Conservation (phyloP, 306 rosid species). For the Hippophae gyantsensis region DNA sequence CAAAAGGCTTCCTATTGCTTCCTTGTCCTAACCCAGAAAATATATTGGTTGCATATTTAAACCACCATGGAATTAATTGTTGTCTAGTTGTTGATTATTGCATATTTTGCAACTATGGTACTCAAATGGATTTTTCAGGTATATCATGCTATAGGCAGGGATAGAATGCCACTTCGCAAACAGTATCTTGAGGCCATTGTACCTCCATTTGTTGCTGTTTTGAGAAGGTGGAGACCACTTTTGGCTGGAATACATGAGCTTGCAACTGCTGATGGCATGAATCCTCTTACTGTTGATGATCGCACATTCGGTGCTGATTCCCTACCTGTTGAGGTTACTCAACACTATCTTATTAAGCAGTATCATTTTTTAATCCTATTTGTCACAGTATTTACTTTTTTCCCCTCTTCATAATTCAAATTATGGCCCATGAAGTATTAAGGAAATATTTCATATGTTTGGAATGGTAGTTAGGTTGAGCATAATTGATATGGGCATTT, state of each 20-base stretch:
- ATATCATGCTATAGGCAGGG: slow-evolving; percentile 75
- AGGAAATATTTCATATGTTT: no score
- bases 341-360: not conserved
- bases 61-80: not conserved
- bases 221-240: slow-evolving; percentile 94
- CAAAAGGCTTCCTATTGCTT: slow-evolving; percentile 7
- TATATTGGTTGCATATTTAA: not conserved
- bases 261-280: slow-evolving; percentile 75
- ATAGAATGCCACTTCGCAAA: slow-evolving; percentile 73
- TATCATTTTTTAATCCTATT: not conserved
- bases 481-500: no score
- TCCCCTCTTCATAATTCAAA: not conserved
- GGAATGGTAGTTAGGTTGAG: no score
- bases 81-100: slow-evolving; percentile 3
- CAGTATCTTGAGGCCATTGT: slow-evolving; percentile 77
- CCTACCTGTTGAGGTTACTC: slow-evolving; percentile 66
- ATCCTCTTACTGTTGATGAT: slow-evolving; percentile 76
- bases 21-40: slow-evolving; percentile 2
- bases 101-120: not conserved
- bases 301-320: slow-evolving; percentile 62
- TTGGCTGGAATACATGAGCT: slow-evolving; percentile 96
- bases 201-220: slow-evolving; percentile 83
- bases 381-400: not conserved
- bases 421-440: no score
- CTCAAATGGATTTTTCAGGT: slow-evolving; percentile 42